These are phyloP conservation scores for Gracilaria vermiculophylla DNA, from an alignment of 23 red algal species.

Conservation along the genomic window DNA sequence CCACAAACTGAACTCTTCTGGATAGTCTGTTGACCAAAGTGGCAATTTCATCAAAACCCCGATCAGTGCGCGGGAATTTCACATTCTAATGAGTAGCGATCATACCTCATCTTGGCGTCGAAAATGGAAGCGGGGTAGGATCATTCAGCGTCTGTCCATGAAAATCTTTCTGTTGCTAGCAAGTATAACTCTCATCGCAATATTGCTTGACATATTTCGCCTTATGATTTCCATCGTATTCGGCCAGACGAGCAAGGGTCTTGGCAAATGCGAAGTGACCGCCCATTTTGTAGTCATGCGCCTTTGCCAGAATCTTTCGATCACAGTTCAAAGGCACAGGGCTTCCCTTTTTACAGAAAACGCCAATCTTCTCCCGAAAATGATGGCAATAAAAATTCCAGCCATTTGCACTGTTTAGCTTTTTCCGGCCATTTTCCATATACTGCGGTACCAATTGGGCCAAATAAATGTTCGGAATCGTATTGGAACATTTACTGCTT, in stretches of 20 bases:
- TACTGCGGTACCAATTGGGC: neutral
- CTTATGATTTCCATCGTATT: slow-evolving; percentile 16
- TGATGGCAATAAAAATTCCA: neutral
- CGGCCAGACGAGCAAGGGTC: neutral
- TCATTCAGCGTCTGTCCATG: neutral
- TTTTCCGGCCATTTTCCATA: neutral
- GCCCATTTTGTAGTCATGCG: slow-evolving; percentile 2
- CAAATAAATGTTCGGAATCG: neutral
- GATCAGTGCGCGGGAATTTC: neutral
- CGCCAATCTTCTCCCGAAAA: neutral
- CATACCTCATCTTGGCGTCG: neutral
- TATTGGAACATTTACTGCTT: neutral
- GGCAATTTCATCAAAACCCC: slow-evolving; percentile 18
- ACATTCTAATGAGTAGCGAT: slow-evolving; percentile 24
- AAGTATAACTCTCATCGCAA: neutral
- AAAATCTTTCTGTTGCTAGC: neutral
- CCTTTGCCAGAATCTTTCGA: neutral
- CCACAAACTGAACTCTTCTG: neutral
- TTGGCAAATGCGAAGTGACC: slow-evolving; percentile 35
- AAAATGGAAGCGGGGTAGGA: neutral
- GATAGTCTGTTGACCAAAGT: slow-evolving; percentile 29
- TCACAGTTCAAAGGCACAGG: neutral
- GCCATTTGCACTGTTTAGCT: neutral
- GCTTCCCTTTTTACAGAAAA: slow-evolving; percentile 8
- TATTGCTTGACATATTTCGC: neutral